phyloP scores from a whole-genome alignment of 306 rosid species.

The Betula pendula region DNA sequence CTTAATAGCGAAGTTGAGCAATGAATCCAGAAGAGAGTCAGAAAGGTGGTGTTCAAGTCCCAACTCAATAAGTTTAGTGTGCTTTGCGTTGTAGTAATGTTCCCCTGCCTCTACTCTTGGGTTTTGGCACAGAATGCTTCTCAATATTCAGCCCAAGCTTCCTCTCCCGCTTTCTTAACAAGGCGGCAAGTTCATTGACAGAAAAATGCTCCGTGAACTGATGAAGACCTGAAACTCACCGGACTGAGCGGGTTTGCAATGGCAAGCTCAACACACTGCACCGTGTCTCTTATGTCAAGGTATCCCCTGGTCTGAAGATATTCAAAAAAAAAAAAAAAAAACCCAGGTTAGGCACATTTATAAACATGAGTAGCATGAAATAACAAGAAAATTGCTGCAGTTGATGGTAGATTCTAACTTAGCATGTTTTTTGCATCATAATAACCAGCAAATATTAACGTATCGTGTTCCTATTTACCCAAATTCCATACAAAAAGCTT shows the following conservation, averaged over 20 bases:
- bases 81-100: conserved; percentile 95
- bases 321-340: conserved; percentile 1
- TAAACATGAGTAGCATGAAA: not conserved
- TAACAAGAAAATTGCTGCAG: not conserved
- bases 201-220: conserved; percentile 95
- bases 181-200: conserved; percentile 77
- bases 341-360: not conserved
- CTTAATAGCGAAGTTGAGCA: conserved; percentile 76
- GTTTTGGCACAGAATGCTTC: conserved; percentile 82
- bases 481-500: not conserved
- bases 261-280: conserved; percentile 93
- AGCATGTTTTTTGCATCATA: not conserved
- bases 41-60: conserved; percentile 87
- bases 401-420: not conserved
- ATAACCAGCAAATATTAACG: not conserved
- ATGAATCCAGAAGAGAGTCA: conserved; percentile 88
- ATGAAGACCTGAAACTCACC: conserved; percentile 92
- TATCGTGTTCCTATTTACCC: not conserved
- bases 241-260: conserved; percentile 76
- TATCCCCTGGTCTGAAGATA: conserved; percentile 87
- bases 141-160: conserved; percentile 78
- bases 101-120: conserved; percentile 97
- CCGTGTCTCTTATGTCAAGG: conserved; percentile 96
- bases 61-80: conserved; percentile 85
- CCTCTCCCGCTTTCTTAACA: conserved; percentile 74